Evolutionary conservation across 2,329 filamentous ascomycete genomes (phyloP), one percentile per base, ranked within the genome.

Genomic region (Plectosphaerella cucumerina): DNA sequence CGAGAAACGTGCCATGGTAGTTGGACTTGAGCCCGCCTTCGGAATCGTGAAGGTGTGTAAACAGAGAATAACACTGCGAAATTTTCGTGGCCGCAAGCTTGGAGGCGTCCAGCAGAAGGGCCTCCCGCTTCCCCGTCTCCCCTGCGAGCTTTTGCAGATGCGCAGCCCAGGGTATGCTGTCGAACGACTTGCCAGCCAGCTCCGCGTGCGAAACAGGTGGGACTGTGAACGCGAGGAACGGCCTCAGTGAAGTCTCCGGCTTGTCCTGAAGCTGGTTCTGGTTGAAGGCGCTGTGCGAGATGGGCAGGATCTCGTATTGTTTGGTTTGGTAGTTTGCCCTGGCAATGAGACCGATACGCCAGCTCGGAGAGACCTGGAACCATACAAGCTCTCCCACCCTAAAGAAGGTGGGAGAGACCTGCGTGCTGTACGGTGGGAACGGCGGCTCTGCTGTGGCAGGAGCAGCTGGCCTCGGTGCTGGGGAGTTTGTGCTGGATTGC

Each of bases 191-290:
- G 17, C 69, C 66, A 50, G 66, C 67, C 6, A 77, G 58, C 4
- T 72, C 67, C 1, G 67, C 57, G 10, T 74, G 58, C 11, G 61
- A 60, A 9, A 77, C 68, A 2, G 65, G 63, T 0, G 76, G 76
- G 1, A 80, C 75, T 11, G 72, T 77, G 51, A 77, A 80, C 11
- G 76, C 75, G 37, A 77, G 67, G 55, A 78, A 80, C 1, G 76
- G 76, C 3, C 76, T 70, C 57, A 78, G 68, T 17, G 76, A 72
- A 5, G 56, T 59, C 44, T 71, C 67, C 0, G 59, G 45, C 52
- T 75, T 77, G 33, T 60, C 56, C 5, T 75, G 66, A 18, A 66
- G 63, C 23, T 65, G 63, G 37, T 35, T 21, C 44, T 74, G 68
- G 17, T 60, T 66, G 6, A 72, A 66, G 6, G 67, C 52, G 26